A percentile compares a stretch with the other conserved stretches of the same genome.
Conservation (phyloP, 495 filamentous ascomycete genomes). For the Paragyromitra xinjiangensis region DNA sequence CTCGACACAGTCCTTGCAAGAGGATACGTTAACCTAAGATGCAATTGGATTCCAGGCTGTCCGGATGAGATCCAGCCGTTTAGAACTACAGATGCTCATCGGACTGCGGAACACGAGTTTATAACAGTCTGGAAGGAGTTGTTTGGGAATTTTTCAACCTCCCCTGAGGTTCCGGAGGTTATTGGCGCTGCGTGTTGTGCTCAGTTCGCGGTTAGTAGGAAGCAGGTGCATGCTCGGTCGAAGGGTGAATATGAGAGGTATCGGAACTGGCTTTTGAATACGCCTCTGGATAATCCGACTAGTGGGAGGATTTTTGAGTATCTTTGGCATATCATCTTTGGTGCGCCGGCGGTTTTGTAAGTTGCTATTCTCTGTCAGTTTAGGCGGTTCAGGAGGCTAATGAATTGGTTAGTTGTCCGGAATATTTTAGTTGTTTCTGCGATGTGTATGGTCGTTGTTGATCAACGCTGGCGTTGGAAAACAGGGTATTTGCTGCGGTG, state of each 20-base stretch:
- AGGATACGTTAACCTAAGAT: slow-evolving; percentile 73
- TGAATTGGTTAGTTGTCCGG: slow-evolving; percentile 68
- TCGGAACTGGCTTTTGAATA: slow-evolving; percentile 69
- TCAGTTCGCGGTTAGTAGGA: slow-evolving; percentile 72
- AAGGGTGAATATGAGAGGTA: slow-evolving; percentile 66
- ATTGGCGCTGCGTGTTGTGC: slow-evolving; percentile 72
- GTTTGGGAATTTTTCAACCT: slow-evolving; percentile 66
- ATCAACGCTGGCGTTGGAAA: not conserved
- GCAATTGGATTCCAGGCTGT: slow-evolving; percentile 69
- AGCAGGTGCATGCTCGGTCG: slow-evolving; percentile 63
- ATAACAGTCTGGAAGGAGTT: slow-evolving; percentile 64
- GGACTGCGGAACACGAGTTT: slow-evolving; percentile 36
- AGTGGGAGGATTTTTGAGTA: slow-evolving; percentile 75
- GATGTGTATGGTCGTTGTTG: slow-evolving; percentile 77
- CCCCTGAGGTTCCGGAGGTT: slow-evolving; percentile 60
- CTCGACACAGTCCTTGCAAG: slow-evolving; percentile 53
- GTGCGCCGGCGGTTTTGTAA: slow-evolving; percentile 56
- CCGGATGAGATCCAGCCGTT: slow-evolving; percentile 68
- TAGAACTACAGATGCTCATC: slow-evolving; percentile 52
- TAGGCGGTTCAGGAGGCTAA: slow-evolving; percentile 57
- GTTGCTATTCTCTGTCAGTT: slow-evolving; percentile 39
- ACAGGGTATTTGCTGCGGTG: not conserved
- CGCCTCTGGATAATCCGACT: slow-evolving; percentile 65
- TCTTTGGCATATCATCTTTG: slow-evolving; percentile 74
- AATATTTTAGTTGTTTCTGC: slow-evolving; percentile 75